A percentile compares a stretch with the other conserved stretches of the same genome.
Conservation (phyloP, 305 asterid species). For the Euphrasia arctica region DNA sequence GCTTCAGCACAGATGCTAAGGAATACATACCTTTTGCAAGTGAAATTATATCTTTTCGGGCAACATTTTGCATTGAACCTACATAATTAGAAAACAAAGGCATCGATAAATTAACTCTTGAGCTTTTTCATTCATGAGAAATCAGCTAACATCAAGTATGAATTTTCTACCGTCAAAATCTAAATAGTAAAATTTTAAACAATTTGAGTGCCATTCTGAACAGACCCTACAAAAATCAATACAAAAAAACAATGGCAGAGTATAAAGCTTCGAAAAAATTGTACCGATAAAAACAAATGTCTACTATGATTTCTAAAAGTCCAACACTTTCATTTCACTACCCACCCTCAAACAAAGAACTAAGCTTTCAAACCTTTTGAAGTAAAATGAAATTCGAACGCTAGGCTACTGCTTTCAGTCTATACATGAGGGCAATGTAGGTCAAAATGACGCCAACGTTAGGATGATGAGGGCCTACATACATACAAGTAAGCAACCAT, state of each 20-base stretch:
- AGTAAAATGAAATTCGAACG: constrained; percentile 78
- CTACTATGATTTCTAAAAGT: background rate
- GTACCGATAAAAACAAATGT: background rate
- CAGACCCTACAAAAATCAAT: constrained; percentile 60
- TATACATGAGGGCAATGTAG: constrained; percentile 90
- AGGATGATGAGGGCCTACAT: constrained; percentile 71
- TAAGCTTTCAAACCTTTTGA: constrained; percentile 67
- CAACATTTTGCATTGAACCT: constrained; percentile 37
- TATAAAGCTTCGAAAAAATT: background rate
- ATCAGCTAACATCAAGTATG: background rate
- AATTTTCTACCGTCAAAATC: constrained; percentile 53
- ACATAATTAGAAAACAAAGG: constrained; percentile 19
- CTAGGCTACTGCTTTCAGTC: constrained; percentile 61
- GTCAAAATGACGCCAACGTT: constrained; percentile 87
- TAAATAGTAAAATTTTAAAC: too few species aligned
- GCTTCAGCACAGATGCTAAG: background rate
- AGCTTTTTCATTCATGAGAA: constrained; percentile 2
- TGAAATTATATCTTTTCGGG: constrained; percentile 64
- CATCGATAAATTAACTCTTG: constrained; percentile 3
- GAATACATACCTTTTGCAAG: constrained; percentile 72
- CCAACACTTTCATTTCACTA: too few species aligned
- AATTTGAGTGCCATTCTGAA: constrained; percentile 76
- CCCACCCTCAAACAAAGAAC: background rate
- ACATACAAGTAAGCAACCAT: constrained; percentile 19
- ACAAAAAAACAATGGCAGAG: too few species aligned